Conservation (phyloP, 106 monocot genomes). For the Posidonia australis region DNA sequence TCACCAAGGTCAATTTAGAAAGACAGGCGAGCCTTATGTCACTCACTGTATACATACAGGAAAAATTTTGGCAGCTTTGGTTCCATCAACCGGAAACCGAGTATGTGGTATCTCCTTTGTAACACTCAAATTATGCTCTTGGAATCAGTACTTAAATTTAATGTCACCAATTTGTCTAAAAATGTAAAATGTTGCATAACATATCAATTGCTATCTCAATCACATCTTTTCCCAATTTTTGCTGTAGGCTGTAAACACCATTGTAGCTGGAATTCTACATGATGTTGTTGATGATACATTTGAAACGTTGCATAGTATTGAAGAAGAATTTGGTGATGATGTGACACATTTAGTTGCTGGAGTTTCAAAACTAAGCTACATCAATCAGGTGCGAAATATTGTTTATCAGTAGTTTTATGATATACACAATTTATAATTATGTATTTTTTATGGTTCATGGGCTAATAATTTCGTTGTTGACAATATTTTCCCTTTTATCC, state of each 20-base stretch:
- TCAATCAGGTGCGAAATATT: constrained; percentile 91
- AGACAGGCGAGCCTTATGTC: constrained; percentile 86
- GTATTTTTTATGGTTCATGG: too few species aligned
- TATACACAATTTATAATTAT: too few species aligned
- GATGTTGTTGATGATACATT: constrained; percentile 95
- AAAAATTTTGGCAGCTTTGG: constrained; percentile 88
- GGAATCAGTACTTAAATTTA: not conserved
- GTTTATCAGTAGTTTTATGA: too few species aligned
- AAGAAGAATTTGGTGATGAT: constrained; percentile 83
- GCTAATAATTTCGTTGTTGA: too few species aligned
- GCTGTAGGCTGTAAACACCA: constrained; percentile 74
- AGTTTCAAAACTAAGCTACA: constrained; percentile 91
- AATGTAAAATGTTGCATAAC: too few species aligned
- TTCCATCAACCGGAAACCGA: constrained; percentile 63
- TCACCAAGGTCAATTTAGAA: constrained; percentile 74
- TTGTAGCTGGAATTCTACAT: constrained; percentile 96
- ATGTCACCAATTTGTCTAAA: not conserved
- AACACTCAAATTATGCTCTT: not conserved
- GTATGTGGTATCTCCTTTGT: constrained; percentile 24
- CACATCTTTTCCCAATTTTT: not conserved
- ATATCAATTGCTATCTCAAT: not conserved
- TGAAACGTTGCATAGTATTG: constrained; percentile 54
- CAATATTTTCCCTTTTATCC: too few species aligned
- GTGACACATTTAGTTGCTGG: constrained; percentile 83
- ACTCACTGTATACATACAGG: constrained; percentile 92